phyloP scores from a whole-genome alignment of 139 green algal genomes.

The Chlamydomonas eustigma region DNA sequence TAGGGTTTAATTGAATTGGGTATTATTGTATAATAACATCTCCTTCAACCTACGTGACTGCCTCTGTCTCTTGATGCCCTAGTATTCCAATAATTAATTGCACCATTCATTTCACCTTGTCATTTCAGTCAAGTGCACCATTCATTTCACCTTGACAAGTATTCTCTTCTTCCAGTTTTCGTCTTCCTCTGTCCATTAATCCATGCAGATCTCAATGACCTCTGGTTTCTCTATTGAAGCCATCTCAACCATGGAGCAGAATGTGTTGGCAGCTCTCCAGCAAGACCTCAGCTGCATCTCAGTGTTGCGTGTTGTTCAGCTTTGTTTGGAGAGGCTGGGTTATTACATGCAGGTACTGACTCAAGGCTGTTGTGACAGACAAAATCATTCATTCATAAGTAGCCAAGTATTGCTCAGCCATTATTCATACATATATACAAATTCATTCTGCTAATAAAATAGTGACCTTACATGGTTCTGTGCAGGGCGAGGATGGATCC shows the following conservation, averaged over 20 bases:
- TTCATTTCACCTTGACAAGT: no score
- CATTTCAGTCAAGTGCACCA: neutral
- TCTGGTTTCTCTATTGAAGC: slow-evolving; percentile 30
- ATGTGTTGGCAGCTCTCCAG: slow-evolving; percentile 27
- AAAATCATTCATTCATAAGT: no score
- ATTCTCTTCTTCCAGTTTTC: neutral
- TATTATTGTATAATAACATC: no score
- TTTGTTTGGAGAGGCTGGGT: slow-evolving; percentile 77
- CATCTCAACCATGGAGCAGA: slow-evolving; percentile 33
- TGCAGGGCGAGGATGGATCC: neutral
- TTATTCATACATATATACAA: no score
- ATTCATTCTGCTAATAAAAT: no score
- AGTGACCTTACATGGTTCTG: no score
- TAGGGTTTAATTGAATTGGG: no score
- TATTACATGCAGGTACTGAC: slow-evolving; percentile 36
- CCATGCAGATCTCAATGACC: slow-evolving; percentile 16
- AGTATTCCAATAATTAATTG: no score
- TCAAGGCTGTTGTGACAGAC: no score
- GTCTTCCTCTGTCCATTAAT: neutral
- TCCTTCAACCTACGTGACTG: no score
- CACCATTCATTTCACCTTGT: neutral
- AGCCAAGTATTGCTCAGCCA: no score
- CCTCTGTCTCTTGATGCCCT: no score
- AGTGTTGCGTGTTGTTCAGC: slow-evolving; percentile 61
- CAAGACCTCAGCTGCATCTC: slow-evolving; percentile 61